Evolutionary conservation across 2,329 filamentous ascomycete species (phyloP).

Genomic region (Catunica adiposa): DNA sequence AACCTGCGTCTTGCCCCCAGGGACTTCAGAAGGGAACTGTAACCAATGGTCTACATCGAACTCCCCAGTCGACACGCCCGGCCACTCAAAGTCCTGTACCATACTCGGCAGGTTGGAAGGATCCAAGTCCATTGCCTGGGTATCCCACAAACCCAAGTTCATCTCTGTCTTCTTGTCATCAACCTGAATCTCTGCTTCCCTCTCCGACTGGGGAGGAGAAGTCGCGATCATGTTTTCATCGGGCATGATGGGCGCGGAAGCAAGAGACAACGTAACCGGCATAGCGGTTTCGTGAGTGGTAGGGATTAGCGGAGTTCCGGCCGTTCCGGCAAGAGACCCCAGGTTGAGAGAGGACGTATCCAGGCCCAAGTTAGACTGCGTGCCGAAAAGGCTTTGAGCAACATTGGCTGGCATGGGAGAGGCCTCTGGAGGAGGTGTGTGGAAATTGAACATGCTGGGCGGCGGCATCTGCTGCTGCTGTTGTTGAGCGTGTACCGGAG

Average conservation of each 20-base stretch:
- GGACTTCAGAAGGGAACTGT: constrained; percentile 36
- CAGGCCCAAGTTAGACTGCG: neutral
- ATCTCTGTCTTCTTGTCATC: constrained; percentile 25
- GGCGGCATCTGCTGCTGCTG: constrained; percentile 1
- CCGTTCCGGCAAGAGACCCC: neutral
- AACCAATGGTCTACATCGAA: constrained; percentile 44
- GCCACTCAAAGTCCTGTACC: constrained; percentile 35
- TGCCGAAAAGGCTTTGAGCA: constrained; percentile 2
- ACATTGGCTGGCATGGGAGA: constrained; percentile 20
- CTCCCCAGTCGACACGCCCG: constrained; percentile 33
- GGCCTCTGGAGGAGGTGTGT: constrained; percentile 39
- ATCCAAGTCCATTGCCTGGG: constrained; percentile 25
- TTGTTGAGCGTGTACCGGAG: neutral
- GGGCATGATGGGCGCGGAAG: constrained; percentile 1
- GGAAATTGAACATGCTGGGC: constrained; percentile 23
- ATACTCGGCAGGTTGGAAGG: constrained; percentile 14
- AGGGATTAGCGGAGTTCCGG: neutral
- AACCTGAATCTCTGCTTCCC: constrained; percentile 22
- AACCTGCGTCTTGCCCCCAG: constrained; percentile 16
- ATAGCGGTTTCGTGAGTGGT: neutral
- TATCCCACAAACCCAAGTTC: constrained; percentile 26
- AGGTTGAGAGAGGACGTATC: neutral
- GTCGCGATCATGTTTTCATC: constrained; percentile 8
- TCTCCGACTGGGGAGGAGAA: constrained; percentile 30
- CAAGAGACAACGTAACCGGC: constrained; percentile 1